A percentile compares a stretch with the other conserved stretches of the same genome.
phyloP scores from a whole-genome alignment of 2,329 filamentous ascomycete genomes.

The Geosmithia putterillii region DNA sequence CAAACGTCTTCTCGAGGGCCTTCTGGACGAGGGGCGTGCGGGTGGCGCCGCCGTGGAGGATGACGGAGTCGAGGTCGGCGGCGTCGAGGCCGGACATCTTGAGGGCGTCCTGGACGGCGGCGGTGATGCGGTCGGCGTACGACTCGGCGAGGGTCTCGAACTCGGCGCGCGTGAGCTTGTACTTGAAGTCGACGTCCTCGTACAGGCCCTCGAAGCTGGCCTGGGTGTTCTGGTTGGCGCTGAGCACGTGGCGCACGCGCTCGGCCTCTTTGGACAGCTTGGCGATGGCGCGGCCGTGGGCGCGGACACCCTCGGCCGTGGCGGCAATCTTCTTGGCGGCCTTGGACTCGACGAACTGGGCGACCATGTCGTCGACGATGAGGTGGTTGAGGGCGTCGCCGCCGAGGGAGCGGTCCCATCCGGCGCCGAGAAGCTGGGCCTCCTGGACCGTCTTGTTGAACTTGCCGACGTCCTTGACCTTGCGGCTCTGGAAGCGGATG shows the following conservation, averaged over 20 bases:
- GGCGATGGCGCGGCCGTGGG: slow-evolving; percentile 72
- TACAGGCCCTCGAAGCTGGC: slow-evolving; percentile 80
- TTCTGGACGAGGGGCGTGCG: slow-evolving; percentile 92
- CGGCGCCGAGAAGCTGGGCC: slow-evolving; percentile 74
- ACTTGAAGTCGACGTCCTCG: slow-evolving; percentile 86
- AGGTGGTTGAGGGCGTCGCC: slow-evolving; percentile 82
- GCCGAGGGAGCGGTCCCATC: slow-evolving; percentile 83
- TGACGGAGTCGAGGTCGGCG: slow-evolving; percentile 73
- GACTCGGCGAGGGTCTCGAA: slow-evolving; percentile 69
- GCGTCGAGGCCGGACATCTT: slow-evolving; percentile 60
- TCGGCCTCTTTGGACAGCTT: slow-evolving; percentile 92
- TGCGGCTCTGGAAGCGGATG: slow-evolving; percentile 77
- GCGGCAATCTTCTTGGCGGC: slow-evolving; percentile 53
- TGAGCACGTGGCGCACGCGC: slow-evolving; percentile 75
- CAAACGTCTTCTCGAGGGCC: slow-evolving; percentile 64
- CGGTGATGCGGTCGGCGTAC: slow-evolving; percentile 55
- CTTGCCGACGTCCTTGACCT: slow-evolving; percentile 81
- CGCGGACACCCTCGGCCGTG: slow-evolving; percentile 49
- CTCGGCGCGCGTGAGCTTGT: slow-evolving; percentile 67
- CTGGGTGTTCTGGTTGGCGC: slow-evolving; percentile 75
- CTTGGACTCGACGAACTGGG: slow-evolving; percentile 61
- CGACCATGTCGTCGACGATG: slow-evolving; percentile 80
- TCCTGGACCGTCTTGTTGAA: slow-evolving; percentile 97
- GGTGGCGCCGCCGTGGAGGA: slow-evolving; percentile 82
- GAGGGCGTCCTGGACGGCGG: slow-evolving; percentile 63